phyloP scores from a whole-genome alignment of 768 basidiomycete species.

The Russula foetens region DNA sequence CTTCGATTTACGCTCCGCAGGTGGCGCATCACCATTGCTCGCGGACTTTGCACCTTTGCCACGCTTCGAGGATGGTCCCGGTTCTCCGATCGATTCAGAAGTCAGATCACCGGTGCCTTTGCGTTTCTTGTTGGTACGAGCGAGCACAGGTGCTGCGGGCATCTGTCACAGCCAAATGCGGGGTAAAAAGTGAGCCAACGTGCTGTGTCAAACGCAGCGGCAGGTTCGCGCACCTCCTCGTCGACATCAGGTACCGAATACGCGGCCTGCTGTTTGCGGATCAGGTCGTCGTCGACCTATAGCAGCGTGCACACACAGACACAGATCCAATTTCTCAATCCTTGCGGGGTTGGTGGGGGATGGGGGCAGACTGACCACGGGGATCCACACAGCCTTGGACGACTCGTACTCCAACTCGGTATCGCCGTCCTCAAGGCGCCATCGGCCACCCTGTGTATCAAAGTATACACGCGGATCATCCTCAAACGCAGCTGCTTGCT shows the following conservation, averaged over 20 bases:
- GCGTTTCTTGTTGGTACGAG: constrained; percentile 72
- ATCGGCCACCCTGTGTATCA: constrained; percentile 64
- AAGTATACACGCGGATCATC: constrained; percentile 80
- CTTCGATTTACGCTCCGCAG: constrained; percentile 61
- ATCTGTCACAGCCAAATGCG: constrained; percentile 39
- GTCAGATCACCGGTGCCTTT: constrained; percentile 69
- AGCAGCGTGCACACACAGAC: background rate
- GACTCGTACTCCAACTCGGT: constrained; percentile 90
- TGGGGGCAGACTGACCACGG: constrained; percentile 51
- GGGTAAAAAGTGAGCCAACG: constrained; percentile 18
- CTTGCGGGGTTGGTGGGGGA: background rate
- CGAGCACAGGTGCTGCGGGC: constrained; percentile 80
- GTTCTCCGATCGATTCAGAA: constrained; percentile 38
- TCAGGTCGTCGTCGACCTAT: constrained; percentile 80
- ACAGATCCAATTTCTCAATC: constrained; percentile 18
- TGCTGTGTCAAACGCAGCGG: constrained; percentile 1
- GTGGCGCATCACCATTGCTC: constrained; percentile 20
- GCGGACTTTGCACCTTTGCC: constrained; percentile 49
- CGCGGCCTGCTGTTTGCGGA: constrained; percentile 89
- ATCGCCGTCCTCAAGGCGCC: constrained; percentile 86
- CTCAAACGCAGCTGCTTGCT: constrained; percentile 62
- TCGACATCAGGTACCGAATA: constrained; percentile 92
- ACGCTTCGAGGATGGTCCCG: constrained; percentile 57
- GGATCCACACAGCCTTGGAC: constrained; percentile 70
- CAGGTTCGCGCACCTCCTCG: constrained; percentile 59